Evolutionary conservation across 495 filamentous ascomycete species (phyloP), one percentile per base, ranked within the genome.

Genomic region (Tuber borchii): DNA sequence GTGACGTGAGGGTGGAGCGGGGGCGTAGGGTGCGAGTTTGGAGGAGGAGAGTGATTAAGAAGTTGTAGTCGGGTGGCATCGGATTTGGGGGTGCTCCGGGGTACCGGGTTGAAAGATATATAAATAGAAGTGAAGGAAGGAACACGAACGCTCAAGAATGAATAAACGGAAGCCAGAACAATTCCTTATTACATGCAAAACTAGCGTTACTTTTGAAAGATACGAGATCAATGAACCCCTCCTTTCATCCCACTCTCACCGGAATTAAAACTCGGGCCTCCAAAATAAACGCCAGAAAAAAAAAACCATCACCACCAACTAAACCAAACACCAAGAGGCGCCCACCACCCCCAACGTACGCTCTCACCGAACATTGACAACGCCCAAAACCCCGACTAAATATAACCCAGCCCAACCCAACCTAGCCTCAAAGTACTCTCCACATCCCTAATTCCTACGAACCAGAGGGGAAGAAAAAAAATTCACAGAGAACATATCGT

Each of bases 341-440:
- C 34, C 34, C 56, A 34, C 34, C 17, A 65, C 56, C 70, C 75
- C 78, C 78, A 79, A 75, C 76, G 65, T 77, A 73, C 77, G 70
- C 78, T 79, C 78, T 79, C 78, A 79, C 78, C 77, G 78, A 79
- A 79, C 78, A 79, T 79, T 79, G 78, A 79, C 75, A 79, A 79
- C 73, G 70, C 77, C 70, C 42, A 42, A 71, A 76, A 75, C 69
- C 42, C 26, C 40, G 56, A 70, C 48, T 26, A 65, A 34, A 65
- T 12, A 65, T 26, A 65, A 65, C 56, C 74, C 34, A 42, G 42
- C 76, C 73, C 48, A 19, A 39, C 44, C 44, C 31, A 65, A 65
- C 56, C 26, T 19, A 12, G 26, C 40, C 76, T 14, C 70, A 75
- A 77, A 74, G 31, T 26, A 61, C 40, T 20, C 31, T 40, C 45